phyloP scores from a whole-genome alignment of 1,284 basidiomycete species.

The Tilletia horrida region DNA sequence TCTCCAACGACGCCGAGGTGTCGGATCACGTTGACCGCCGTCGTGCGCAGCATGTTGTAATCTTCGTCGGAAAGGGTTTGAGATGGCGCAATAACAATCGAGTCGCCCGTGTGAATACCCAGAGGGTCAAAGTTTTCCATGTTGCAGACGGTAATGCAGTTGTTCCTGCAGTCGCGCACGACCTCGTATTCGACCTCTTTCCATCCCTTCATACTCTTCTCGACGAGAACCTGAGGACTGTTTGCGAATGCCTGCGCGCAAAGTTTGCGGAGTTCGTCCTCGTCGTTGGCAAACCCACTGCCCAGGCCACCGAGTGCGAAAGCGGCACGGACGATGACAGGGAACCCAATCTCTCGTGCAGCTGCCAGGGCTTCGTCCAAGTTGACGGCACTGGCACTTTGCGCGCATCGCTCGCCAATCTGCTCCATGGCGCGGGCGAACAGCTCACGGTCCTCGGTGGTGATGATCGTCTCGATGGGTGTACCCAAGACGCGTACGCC shows the following conservation, averaged over 20 bases:
- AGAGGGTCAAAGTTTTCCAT: constrained; percentile 92
- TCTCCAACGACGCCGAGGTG: constrained; percentile 96
- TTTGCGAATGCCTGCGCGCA: constrained; percentile 82
- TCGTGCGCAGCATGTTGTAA: constrained; percentile 98
- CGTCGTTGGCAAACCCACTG: constrained; percentile 88
- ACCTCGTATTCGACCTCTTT: constrained; percentile 99
- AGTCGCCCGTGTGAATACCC: constrained; percentile 97
- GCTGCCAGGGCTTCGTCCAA: constrained; percentile 78
- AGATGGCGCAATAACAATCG: constrained; percentile 96
- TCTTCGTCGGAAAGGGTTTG: constrained; percentile 84
- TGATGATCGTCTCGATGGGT: constrained; percentile 94
- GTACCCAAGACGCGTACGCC: constrained; percentile 93
- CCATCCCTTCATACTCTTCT: constrained; percentile 99
- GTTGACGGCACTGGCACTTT: constrained; percentile 70
- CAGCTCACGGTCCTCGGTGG: constrained; percentile 91
- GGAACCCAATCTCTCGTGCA: constrained; percentile 85
- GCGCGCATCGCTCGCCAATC: constrained; percentile 92
- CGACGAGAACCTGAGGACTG: constrained; percentile 91
- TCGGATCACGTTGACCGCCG: constrained; percentile 94
- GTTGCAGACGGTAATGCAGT: constrained; percentile 98
- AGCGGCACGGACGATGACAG: constrained; percentile 93
- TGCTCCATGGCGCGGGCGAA: constrained; percentile 93
- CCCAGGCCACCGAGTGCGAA: constrained; percentile 94
- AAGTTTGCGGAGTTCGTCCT: constrained; percentile 77
- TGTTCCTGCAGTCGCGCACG: constrained; percentile 93